phyloP scores from a whole-genome alignment of 345 rosid species.

The Lumnitzera racemosa region DNA sequence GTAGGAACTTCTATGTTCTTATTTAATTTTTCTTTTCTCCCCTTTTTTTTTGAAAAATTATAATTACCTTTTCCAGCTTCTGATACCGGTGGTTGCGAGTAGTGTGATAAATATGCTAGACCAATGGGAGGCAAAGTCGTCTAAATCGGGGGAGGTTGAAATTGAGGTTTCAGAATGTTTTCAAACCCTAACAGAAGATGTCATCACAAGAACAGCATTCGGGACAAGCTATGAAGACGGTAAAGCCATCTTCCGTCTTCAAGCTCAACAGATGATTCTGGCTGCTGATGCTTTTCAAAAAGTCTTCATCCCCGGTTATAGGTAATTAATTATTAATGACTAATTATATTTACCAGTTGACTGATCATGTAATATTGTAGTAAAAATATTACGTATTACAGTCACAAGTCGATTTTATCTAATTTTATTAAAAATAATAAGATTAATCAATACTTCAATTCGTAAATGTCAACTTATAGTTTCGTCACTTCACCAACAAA shows the following conservation, averaged over 20 bases:
- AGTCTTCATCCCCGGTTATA: slow-evolving; percentile 65
- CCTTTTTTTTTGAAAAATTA: neutral
- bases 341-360: neutral
- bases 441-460: too few relatives aligned
- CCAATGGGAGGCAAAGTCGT: slow-evolving; percentile 34
- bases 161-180: slow-evolving; percentile 60
- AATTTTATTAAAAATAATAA: too few relatives aligned
- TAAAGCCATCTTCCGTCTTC: slow-evolving; percentile 57
- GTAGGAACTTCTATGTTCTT: too few relatives aligned
- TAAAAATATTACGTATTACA: too few relatives aligned
- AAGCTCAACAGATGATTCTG: slow-evolving; percentile 61
- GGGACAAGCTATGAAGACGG: slow-evolving; percentile 80
- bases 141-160: slow-evolving; percentile 32
- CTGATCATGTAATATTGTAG: too few relatives aligned
- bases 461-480: too few relatives aligned
- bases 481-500: too few relatives aligned
- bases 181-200: slow-evolving; percentile 63
- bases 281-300: slow-evolving; percentile 67
- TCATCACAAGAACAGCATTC: slow-evolving; percentile 68
- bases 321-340: slow-evolving; percentile 18
- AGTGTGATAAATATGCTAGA: slow-evolving; percentile 48
- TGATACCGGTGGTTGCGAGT: slow-evolving; percentile 50
- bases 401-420: too few relatives aligned
- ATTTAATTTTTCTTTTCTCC: neutral
- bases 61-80: slow-evolving; percentile 13